Base-by-base conservation (phyloP, 768 basidiomycete genomes). In the Russula brevipes region DNA sequence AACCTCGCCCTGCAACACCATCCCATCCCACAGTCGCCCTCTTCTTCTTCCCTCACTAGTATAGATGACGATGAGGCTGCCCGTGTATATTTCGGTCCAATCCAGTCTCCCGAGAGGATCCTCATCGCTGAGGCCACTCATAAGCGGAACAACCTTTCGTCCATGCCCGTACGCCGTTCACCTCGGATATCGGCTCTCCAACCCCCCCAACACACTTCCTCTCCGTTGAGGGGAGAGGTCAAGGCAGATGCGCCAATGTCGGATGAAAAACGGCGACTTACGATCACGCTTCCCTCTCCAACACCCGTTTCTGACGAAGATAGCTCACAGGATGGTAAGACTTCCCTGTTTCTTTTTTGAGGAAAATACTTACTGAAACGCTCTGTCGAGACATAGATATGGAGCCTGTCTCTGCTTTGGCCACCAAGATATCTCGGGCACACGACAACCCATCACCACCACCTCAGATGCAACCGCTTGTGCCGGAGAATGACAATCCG, bases 361-460 rank as follows among this genome's bases (percentile, higher is more conserved):
- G 4, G 11, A 16, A 9, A 19, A 38, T 39, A 5, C n/a, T n/a
- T 31, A 16, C n/a, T 33, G 19, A 55, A n/a, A 60, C 33, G 16
- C 16, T 24, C 44, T 57, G n/a, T 51, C 38, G 36, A 58, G 58
- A 64, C 36, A 49, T 57, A 41, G 64, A 66, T 44, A 14, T 65
- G 83, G 89, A 90, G 70, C 88, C 87, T 9, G 82, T 87, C 2
- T 86, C 87, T 59, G 78, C 79, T 5, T 76, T 91, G 54, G 89
- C 86, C 38, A 82, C 76, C 65, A 84, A 75, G 73, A 82, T 91
- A 51, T 79, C 86, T 50, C 80, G 83, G 54, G 89, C 89, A 56
- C 81, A 83, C 61, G 85, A 84, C 68, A 91, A 91, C 69, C 89
- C 89, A 17, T 91, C 89, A 17, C 88, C 89, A 17, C 83, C 83